Base-by-base conservation (phyloP, 2,329 filamentous ascomycete species). In the Botryotinia calthae region DNA sequence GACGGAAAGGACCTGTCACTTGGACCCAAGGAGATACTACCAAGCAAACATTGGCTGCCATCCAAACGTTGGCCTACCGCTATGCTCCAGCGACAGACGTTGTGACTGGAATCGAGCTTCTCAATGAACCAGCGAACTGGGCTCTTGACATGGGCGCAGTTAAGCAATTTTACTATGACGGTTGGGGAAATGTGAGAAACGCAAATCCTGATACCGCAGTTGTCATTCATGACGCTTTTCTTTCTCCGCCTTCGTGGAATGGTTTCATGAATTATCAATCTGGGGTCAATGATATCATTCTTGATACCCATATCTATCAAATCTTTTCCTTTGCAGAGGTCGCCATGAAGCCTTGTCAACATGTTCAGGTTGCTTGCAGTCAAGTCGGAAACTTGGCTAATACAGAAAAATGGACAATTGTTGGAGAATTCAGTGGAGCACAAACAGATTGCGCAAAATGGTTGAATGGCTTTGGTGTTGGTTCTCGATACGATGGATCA, bases 171-270 rank as follows among this genome's bases (percentile, higher is more conserved):
- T 82, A 88, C 77, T 84, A 87, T 67, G 84, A 90, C 72, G 85
- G 86, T 3, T 90, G 84, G 80, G 83, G 82, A 22, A 81, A 79
- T 46, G 79, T 86, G 72, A 84, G 84, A 44, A 81, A 84, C 58
- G 78, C 81, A 10, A 86, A 84, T 6, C 85, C 83, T 3, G 79
- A 83, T 40, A 84, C 83, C 2, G 80, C 84, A 18, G 85, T 91
- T 28, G 83, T 90, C 37, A 83, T 92, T 62, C 86, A 88, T 69
- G 88, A 90, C 75, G 87, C 86, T 12, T 90, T 90, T 81, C 80
- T 84, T 7, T 83, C 86, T 1, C 84, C 82, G 54, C 83, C 83
- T 10, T 80, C 78, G 40, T 92, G 89, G 88, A 91, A 92, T 77
- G 87, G 85, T 4, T 90, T 88, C 80, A 84, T 91, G 80, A 87